phyloP scores from a whole-genome alignment of 2,329 filamentous ascomycete genomes.

The Geosmithia morbida region DNA sequence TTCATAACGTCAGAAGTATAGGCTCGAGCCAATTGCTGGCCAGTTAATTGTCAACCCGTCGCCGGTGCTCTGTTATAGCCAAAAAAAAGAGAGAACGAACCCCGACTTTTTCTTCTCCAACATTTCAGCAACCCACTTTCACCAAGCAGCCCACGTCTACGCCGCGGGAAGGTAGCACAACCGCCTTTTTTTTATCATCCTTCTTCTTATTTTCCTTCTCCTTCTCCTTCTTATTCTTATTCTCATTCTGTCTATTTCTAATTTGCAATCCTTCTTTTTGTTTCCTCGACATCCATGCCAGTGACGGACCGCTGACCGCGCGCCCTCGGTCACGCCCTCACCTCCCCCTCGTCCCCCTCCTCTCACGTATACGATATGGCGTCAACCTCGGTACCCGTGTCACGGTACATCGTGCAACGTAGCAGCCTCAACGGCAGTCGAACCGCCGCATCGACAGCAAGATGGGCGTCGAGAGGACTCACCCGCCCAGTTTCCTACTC shows the following conservation, averaged over 20 bases:
- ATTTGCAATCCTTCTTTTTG: too few relatives aligned
- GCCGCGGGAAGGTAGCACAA: too few relatives aligned
- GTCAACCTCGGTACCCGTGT: not conserved
- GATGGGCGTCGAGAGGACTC: conserved; percentile 3
- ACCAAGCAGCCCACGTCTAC: not conserved
- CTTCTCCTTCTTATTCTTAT: too few relatives aligned
- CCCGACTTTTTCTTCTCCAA: conserved; percentile 1
- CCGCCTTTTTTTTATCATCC: too few relatives aligned
- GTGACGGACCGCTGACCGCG: too few relatives aligned
- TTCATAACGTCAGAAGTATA: not conserved
- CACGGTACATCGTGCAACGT: conserved; percentile 12
- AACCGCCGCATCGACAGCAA: not conserved
- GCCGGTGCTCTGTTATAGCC: conserved; percentile 3
- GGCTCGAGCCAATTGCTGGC: conserved; percentile 7
- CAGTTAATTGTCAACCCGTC: conserved; percentile 6
- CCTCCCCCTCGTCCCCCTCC: too few relatives aligned
- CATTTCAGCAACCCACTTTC: conserved; percentile 10
- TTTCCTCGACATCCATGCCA: too few relatives aligned
- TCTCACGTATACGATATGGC: not conserved
- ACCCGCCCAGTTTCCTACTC: conserved; percentile 10
- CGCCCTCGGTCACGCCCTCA: too few relatives aligned
- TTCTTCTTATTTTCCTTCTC: too few relatives aligned
- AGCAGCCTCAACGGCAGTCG: conserved; percentile 23
- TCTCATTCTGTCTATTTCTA: too few relatives aligned
- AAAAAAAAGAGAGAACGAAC: not conserved